Base-by-base conservation (phyloP, 768 basidiomycete genomes). In the Melanogaster broomeanus region DNA sequence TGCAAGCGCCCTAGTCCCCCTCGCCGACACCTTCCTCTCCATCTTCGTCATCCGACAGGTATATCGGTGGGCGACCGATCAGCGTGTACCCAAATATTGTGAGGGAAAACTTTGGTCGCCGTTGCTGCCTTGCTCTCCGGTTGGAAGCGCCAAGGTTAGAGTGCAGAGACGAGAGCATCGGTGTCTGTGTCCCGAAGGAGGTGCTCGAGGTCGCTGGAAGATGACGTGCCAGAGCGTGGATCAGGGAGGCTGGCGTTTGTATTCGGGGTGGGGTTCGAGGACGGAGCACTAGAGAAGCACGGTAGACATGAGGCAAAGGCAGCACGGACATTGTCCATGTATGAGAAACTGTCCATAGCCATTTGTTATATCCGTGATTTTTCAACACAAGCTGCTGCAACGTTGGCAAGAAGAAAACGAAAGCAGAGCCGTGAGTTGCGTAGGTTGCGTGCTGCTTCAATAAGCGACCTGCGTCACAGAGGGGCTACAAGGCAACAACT, bases 21-120 rank as follows among this genome's bases (percentile, higher is more conserved):
- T n/a, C 44, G 10, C 46, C 35, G 8, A 35, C 35, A 2, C 56
- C 42, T 12, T 63, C 68, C 4, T 78, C 73, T 15, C 12, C 56
- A 11, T 74, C 77, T 10, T 84, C 84, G 13, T 77, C 76, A n/a
- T 80, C 81, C 0, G 79, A 74, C n/a, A 87, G 75, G 39, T 81
- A 78, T 44, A 88, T 81, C 0, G 82, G 75, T 7, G 75, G 74
- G 19, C 74, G 74, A n/a, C 87, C 88, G 55, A 90, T 88, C 3
- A 88, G 73, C 45, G 84, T 73, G 55, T 72, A 87, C 6, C 87
- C 88, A 52, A 88, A 88, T 8, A 90, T 61, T 9, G 76, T 79
- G 58, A 88, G 80, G 68, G 55, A 64, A 58, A 45, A 66, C 59
- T 45, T 68, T 63, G 51, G 63, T 37, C 56, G 66, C 58, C 65